These are phyloP conservation scores for Stenogyne calaminthoides DNA, from an alignment of 305 asterid species.

Conservation along the genomic window DNA sequence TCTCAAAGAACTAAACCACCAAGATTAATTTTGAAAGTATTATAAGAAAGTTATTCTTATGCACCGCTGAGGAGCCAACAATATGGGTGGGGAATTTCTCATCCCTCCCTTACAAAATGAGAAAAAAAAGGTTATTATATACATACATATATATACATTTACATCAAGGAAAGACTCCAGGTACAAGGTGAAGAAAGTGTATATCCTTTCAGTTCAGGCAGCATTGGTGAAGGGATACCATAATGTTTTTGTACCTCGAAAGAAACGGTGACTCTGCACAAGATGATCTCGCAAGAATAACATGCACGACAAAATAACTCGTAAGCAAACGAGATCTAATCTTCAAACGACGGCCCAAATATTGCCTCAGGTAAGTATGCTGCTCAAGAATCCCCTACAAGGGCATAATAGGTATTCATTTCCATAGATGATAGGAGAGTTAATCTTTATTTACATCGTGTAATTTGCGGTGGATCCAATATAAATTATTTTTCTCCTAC, in stretches of 20 bases:
- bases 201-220: background rate
- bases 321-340: background rate
- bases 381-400: slow-evolving; percentile 79
- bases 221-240: background rate
- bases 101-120: background rate
- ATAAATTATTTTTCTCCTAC: too few relatives aligned
- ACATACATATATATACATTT: background rate
- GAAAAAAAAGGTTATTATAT: background rate
- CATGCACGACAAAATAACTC: background rate
- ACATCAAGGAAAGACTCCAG: background rate
- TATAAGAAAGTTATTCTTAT: too few relatives aligned
- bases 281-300: background rate
- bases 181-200: background rate
- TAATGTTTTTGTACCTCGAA: background rate
- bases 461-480: too few relatives aligned
- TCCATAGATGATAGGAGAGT: slow-evolving; percentile 3
- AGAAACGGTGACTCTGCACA: background rate
- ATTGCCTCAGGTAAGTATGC: slow-evolving; percentile 38
- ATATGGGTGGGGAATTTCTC: too few relatives aligned
- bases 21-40: background rate
- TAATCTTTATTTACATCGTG: too few relatives aligned
- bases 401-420: slow-evolving; percentile 10
- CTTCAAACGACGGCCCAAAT: background rate
- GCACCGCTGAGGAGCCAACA: background rate
- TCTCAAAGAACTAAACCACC: background rate